Percentiles rank a stretch among this genome's conserved stretches.
phyloP scores from a whole-genome alignment of 148 eudicot species.

The Amaranthus hypochondriacus region DNA sequence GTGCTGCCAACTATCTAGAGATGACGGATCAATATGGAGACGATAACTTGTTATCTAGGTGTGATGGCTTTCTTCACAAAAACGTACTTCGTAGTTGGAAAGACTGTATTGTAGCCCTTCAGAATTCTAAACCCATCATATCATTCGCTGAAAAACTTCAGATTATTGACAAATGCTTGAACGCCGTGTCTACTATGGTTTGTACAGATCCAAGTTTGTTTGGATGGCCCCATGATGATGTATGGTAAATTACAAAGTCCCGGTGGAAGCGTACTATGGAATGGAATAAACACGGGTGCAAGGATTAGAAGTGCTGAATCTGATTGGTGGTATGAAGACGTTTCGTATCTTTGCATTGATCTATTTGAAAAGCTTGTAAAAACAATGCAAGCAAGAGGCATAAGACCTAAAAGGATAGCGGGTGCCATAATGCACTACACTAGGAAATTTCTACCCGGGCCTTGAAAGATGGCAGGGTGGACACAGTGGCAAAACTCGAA shows the following conservation, averaged over 20 bases:
- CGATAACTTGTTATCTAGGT: constrained; percentile 58
- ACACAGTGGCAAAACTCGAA: constrained; percentile 38
- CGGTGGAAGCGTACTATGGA: constrained; percentile 95
- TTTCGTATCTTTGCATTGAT: constrained; percentile 58
- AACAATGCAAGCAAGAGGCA: constrained; percentile 69
- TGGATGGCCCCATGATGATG: constrained; percentile 99
- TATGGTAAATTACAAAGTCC: constrained; percentile 94
- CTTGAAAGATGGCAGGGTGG: constrained; percentile 75
- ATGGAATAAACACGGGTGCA: constrained; percentile 94
- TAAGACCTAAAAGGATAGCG: constrained; percentile 59
- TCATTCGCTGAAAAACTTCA: constrained; percentile 54
- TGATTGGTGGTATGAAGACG: constrained; percentile 95
- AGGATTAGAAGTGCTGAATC: constrained; percentile 75
- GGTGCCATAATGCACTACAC: constrained; percentile 80
- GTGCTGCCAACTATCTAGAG: constrained; percentile 81
- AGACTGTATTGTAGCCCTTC: constrained; percentile 79
- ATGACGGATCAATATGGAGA: constrained; percentile 83
- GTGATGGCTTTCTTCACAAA: constrained; percentile 69
- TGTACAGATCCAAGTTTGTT: constrained; percentile 92
- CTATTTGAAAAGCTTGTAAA: constrained; percentile 64
- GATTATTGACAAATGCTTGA: constrained; percentile 52
- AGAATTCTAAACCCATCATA: constrained; percentile 55
- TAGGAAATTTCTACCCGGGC: constrained; percentile 77
- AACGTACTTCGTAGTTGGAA: constrained; percentile 69
- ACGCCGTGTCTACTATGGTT: constrained; percentile 74